Evolutionary conservation across 345 rosid genomes (phyloP).

Genomic region (Rhizophora mangle): DNA sequence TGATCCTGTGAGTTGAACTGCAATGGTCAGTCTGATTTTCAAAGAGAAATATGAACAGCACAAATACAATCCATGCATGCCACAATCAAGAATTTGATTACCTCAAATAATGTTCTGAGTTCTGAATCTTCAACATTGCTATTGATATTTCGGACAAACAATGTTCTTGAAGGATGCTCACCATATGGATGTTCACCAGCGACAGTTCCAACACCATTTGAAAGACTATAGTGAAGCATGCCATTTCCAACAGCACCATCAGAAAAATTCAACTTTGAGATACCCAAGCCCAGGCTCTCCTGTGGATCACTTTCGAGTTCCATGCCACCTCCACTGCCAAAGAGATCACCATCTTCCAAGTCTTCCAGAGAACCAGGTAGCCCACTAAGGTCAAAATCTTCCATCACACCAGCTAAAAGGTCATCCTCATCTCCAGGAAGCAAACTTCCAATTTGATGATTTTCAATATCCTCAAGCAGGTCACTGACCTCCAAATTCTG

Average conservation of each 20-base stretch:
- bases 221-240: slow-evolving; percentile 37
- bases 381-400: slow-evolving; percentile 58
- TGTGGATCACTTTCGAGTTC: slow-evolving; percentile 53
- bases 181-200: slow-evolving; percentile 79
- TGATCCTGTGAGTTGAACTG: too few relatives aligned
- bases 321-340: slow-evolving; percentile 74
- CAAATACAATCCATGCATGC: not conserved
- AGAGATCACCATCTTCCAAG: slow-evolving; percentile 65
- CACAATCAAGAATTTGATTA: slow-evolving; percentile 14
- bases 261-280: slow-evolving; percentile 42
- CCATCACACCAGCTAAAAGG: slow-evolving; percentile 64
- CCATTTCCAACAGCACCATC: slow-evolving; percentile 50
- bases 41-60: not conserved
- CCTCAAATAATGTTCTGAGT: slow-evolving; percentile 59
- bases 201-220: slow-evolving; percentile 58
- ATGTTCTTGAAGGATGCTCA: slow-evolving; percentile 78
- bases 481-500: slow-evolving; percentile 28
- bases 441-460: slow-evolving; percentile 38
- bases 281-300: slow-evolving; percentile 43
- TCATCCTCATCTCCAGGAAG: slow-evolving; percentile 72
- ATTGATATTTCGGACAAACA: slow-evolving; percentile 73
- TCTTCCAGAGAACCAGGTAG: slow-evolving; percentile 60
- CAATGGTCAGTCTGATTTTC: too few relatives aligned
- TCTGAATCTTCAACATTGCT: slow-evolving; percentile 73
- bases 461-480: slow-evolving; percentile 36